These are phyloP conservation scores for Cucurbita pepo DNA, from an alignment of 306 rosid genomes.

Conservation along the genomic window DNA sequence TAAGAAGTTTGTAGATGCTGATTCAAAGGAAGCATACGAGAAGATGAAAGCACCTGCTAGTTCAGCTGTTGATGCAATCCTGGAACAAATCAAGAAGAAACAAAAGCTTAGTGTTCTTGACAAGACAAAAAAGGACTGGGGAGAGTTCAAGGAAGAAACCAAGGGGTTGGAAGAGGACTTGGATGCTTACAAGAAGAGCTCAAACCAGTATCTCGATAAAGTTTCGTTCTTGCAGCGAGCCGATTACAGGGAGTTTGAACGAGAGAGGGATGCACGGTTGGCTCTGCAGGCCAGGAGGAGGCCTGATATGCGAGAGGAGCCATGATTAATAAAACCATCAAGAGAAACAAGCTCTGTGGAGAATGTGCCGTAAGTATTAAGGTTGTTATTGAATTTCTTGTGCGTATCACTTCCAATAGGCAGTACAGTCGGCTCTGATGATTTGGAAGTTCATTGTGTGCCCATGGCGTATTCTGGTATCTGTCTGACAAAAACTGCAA, in stretches of 20 bases:
- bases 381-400: not conserved
- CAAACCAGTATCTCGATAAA: conserved; percentile 79
- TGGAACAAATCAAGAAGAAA: conserved; percentile 92
- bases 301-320: conserved; percentile 73
- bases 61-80: conserved; percentile 75
- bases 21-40: conserved; percentile 77
- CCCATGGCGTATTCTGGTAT: too few relatives aligned
- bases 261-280: conserved; percentile 87
- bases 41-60: conserved; percentile 49
- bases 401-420: not conserved
- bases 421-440: not conserved
- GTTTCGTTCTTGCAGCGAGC: conserved; percentile 87
- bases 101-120: conserved; percentile 91
- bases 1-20: conserved; percentile 69
- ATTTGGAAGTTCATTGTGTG: too few relatives aligned
- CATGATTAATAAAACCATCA: conserved; percentile 9
- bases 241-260: conserved; percentile 88
- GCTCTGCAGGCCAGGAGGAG: conserved; percentile 66
- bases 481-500: too few relatives aligned
- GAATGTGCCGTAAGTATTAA: not conserved
- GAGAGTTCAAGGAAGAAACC: conserved; percentile 84
- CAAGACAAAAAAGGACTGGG: conserved; percentile 94
- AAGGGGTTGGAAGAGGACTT: conserved; percentile 67
- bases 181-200: conserved; percentile 96
- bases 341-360: not conserved